phyloP scores from a whole-genome alignment of 1,284 basidiomycete species.

The Boletus semigastroideus region DNA sequence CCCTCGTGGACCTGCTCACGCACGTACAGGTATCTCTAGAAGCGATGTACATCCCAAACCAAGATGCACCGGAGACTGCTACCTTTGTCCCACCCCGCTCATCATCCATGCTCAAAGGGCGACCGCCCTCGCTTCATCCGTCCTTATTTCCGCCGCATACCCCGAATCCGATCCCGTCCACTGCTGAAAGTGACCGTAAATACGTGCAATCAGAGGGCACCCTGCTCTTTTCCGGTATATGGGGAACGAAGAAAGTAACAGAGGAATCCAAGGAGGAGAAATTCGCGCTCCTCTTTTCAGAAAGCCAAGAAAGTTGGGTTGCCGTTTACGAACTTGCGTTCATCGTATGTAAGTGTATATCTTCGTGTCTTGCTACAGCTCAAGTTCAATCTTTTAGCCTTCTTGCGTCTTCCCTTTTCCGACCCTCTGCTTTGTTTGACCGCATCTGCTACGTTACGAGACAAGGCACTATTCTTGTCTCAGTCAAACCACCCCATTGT shows the following conservation, averaged over 20 bases:
- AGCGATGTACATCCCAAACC: constrained; percentile 65
- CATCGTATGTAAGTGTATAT: constrained; percentile 63
- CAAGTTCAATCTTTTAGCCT: constrained; percentile 46
- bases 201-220: constrained; percentile 80
- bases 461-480: constrained; percentile 57
- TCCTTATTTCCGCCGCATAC: constrained; percentile 75
- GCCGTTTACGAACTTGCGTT: constrained; percentile 74
- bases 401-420: constrained; percentile 64
- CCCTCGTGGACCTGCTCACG: constrained; percentile 63
- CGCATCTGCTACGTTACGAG: constrained; percentile 74
- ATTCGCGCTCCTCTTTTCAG: constrained; percentile 65
- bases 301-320: constrained; percentile 60
- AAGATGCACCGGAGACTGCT: constrained; percentile 33
- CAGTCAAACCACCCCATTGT: constrained; percentile 55
- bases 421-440: constrained; percentile 83
- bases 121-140: constrained; percentile 42
- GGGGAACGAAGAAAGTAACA: constrained; percentile 55
- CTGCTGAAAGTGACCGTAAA: constrained; percentile 63
- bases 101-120: constrained; percentile 36
- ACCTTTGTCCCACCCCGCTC: constrained; percentile 51
- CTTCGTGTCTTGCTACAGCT: neutral
- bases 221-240: constrained; percentile 64
- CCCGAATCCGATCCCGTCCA: constrained; percentile 72
- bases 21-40: constrained; percentile 79
- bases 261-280: constrained; percentile 51